Percentiles rank a stretch among this genome's conserved stretches.
Evolutionary conservation across 1,139 yeast genomes (phyloP).

Genomic region (Scheffersomyces parashehatae): DNA sequence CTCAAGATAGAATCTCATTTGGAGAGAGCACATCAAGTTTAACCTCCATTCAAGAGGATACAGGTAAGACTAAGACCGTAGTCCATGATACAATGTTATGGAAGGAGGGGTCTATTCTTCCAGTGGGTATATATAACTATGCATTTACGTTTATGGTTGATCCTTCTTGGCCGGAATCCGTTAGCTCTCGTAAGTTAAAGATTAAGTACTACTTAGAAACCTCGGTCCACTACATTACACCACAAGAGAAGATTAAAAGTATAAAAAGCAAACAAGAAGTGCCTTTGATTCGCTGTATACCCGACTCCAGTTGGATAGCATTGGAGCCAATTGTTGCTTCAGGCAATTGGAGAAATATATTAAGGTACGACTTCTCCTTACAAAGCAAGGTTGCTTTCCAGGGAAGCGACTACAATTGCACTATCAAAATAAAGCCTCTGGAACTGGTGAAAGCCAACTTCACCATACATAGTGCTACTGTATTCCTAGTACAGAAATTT

Average conservation of each 20-base stretch:
- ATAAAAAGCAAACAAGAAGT: not conserved
- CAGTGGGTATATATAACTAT: slow-evolving; percentile 15
- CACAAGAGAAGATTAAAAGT: not conserved
- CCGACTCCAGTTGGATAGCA: not conserved
- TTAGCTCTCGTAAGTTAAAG: slow-evolving; percentile 7
- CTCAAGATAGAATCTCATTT: not conserved
- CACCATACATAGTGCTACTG: slow-evolving; percentile 9
- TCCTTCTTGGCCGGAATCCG: slow-evolving; percentile 13
- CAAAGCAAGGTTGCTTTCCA: slow-evolving; percentile 18
- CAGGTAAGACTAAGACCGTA: slow-evolving; percentile 1
- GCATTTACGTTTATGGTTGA: slow-evolving; percentile 16
- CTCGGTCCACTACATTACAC: slow-evolving; percentile 3
- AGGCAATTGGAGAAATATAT: slow-evolving; percentile 20
- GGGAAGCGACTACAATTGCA: slow-evolving; percentile 1
- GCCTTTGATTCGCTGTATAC: not conserved
- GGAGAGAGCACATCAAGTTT: no score
- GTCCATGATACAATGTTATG: slow-evolving; percentile 13
- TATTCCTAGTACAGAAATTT: slow-evolving; percentile 11
- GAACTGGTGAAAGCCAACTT: slow-evolving; percentile 3
- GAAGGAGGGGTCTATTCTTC: slow-evolving; percentile 7
- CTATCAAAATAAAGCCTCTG: not conserved
- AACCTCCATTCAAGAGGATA: no score
- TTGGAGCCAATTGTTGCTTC: slow-evolving; percentile 9
- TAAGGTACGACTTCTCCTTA: slow-evolving; percentile 16
- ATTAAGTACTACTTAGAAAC: slow-evolving; percentile 11